These are phyloP conservation scores for Boletus patriciae DNA, from an alignment of 768 basidiomycete genomes.

Conservation along the genomic window DNA sequence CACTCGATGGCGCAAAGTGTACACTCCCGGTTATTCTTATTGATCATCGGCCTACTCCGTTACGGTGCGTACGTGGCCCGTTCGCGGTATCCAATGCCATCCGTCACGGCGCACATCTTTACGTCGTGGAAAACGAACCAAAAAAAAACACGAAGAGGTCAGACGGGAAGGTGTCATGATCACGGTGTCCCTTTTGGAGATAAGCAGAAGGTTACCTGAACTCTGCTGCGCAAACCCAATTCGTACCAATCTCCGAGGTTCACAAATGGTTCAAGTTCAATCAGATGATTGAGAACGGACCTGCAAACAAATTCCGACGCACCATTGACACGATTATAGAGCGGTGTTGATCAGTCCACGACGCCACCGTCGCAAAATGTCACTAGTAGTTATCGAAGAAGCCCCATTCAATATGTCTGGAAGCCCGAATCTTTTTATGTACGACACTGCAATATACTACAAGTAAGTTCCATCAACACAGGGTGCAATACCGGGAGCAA, in stretches of 20 bases:
- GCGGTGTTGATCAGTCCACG: slow-evolving; percentile 15
- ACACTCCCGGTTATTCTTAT: slow-evolving; percentile 9
- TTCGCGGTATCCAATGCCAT: not conserved
- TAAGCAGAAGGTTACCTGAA: slow-evolving; percentile 16
- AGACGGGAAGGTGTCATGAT: slow-evolving; percentile 13
- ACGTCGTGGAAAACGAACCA: slow-evolving; percentile 21
- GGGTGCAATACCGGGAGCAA: not conserved
- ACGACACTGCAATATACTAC: slow-evolving; percentile 15
- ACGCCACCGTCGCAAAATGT: slow-evolving; percentile 29
- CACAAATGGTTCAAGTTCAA: slow-evolving; percentile 1
- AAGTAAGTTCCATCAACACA: slow-evolving; percentile 9
- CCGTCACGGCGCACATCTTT: slow-evolving; percentile 14
- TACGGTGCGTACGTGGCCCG: not conserved
- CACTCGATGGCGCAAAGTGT: not conserved
- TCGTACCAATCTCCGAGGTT: slow-evolving; percentile 25
- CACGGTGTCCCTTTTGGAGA: slow-evolving; percentile 21
- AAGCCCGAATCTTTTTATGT: slow-evolving; percentile 21
- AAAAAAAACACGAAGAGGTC: slow-evolving; percentile 2
- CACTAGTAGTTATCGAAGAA: slow-evolving; percentile 1
- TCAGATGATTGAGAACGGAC: slow-evolving; percentile 21
- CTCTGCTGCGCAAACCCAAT: slow-evolving; percentile 26
- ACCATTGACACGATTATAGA: slow-evolving; percentile 9
- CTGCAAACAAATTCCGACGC: slow-evolving; percentile 24
- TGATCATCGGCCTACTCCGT: not conserved
- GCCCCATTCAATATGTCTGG: slow-evolving; percentile 10